Evolutionary conservation across 805 yeast species (phyloP).

Genomic region (Ogataea pignaliae): DNA sequence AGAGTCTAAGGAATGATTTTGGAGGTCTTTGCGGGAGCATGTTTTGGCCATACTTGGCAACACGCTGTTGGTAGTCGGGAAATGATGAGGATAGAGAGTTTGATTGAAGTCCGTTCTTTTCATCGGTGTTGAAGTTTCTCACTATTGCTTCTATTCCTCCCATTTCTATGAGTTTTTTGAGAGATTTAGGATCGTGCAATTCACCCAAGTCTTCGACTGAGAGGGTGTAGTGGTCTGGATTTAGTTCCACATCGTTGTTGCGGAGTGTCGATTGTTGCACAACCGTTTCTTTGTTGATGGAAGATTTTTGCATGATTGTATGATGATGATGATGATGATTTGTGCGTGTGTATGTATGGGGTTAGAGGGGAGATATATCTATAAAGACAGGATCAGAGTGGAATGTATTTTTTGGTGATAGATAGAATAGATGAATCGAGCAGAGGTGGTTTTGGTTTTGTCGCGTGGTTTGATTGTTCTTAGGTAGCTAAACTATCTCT

Average conservation of each 20-base stretch:
- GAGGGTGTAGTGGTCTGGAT: conserved; percentile 17
- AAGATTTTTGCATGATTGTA: too few species aligned
- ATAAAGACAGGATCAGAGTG: too few species aligned
- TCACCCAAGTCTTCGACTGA: conserved; percentile 36
- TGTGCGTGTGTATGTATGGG: too few species aligned
- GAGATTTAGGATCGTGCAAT: conserved; percentile 62
- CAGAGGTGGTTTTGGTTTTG: too few species aligned
- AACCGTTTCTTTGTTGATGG: too few species aligned
- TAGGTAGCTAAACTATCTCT: too few species aligned
- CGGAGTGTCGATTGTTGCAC: too few species aligned
- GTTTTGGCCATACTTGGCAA: conserved; percentile 61
- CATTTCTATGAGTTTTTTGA: conserved; percentile 35
- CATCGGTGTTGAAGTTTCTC: conserved; percentile 33
- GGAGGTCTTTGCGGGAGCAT: conserved; percentile 65
- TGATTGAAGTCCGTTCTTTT: conserved; percentile 36
- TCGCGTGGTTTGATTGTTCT: too few species aligned
- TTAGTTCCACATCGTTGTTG: conserved; percentile 10
- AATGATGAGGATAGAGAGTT: conserved; percentile 20
- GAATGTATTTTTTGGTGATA: too few species aligned
- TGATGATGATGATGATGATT: too few species aligned
- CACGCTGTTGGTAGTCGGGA: conserved; percentile 33
- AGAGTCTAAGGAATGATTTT: conserved; percentile 61
- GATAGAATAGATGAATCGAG: too few species aligned
- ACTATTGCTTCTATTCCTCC: conserved; percentile 41
- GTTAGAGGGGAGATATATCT: too few species aligned